A percentile compares a stretch with the other conserved stretches of the same genome.
phyloP scores from a whole-genome alignment of 257 asterid species.

The Gentiana dahurica region DNA sequence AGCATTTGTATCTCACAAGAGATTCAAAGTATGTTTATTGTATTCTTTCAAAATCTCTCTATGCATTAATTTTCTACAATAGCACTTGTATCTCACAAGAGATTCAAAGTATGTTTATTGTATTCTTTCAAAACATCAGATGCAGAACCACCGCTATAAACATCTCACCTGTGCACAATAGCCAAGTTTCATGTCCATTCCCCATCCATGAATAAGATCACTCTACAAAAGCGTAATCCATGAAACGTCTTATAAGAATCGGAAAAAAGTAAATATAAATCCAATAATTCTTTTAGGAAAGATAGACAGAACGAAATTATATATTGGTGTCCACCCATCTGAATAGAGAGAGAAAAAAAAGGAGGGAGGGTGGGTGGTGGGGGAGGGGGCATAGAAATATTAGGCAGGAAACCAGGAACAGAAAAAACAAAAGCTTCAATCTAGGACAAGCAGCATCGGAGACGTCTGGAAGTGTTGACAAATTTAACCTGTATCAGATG shows the following conservation, averaged over 20 bases:
- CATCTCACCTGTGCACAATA: conserved; percentile 84
- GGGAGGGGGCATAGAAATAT: too few species aligned
- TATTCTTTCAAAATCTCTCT: background rate
- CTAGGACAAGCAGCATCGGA: too few species aligned
- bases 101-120: background rate
- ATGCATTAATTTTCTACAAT: background rate
- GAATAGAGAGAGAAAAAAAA: too few species aligned
- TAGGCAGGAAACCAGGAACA: background rate
- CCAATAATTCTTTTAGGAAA: too few species aligned
- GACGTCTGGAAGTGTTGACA: background rate
- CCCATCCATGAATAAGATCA: conserved; percentile 99
- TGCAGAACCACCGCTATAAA: background rate
- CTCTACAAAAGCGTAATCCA: conserved; percentile 38
- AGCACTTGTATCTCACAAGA: background rate
- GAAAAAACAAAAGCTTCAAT: background rate
- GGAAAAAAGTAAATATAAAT: conserved; percentile 4
- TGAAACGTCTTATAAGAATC: conserved; percentile 5
- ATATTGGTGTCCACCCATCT: too few species aligned
- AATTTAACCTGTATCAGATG: conserved; percentile 71
- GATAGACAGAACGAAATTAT: too few species aligned
- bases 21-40: background rate
- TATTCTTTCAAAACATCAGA: background rate
- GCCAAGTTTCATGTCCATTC: conserved; percentile 97
- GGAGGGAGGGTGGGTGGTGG: too few species aligned
- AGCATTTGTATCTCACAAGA: background rate